phyloP scores from a whole-genome alignment of 768 basidiomycete genomes.

The Collybia mongolica region DNA sequence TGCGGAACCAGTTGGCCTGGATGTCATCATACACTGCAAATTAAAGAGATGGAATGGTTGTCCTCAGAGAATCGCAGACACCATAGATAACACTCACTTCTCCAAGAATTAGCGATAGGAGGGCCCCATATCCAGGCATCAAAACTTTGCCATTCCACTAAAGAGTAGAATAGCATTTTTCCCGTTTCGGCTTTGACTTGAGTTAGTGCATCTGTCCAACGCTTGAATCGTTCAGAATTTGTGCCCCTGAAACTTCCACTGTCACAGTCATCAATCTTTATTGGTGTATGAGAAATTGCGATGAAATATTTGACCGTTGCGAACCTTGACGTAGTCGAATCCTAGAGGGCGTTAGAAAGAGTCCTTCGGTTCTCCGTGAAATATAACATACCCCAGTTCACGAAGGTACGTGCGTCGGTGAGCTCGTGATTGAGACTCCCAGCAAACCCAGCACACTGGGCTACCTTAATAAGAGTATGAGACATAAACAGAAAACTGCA shows the following conservation, averaged over 20 bases:
- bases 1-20: slow-evolving; percentile 19
- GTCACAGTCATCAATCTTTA: slow-evolving; percentile 19
- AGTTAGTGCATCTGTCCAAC: slow-evolving; percentile 22
- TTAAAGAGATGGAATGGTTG: background rate
- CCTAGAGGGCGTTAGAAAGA: slow-evolving; percentile 5
- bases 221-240: slow-evolving; percentile 20
- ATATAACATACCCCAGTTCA: slow-evolving; percentile 17
- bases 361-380: too few relatives aligned
- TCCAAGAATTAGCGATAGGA: slow-evolving; percentile 21
- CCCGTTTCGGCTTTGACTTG: slow-evolving; percentile 22
- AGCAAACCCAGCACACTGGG: slow-evolving; percentile 21
- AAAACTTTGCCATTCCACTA: slow-evolving; percentile 26
- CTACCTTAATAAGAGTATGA: background rate
- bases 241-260: slow-evolving; percentile 16
- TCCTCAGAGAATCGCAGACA: background rate
- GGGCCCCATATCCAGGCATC: slow-evolving; percentile 25
- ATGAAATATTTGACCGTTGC: too few relatives aligned
- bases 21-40: slow-evolving; percentile 21
- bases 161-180: slow-evolving; percentile 22
- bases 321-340: slow-evolving; percentile 23
- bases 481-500: background rate
- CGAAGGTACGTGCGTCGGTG: slow-evolving; percentile 23
- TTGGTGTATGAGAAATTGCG: background rate
- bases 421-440: slow-evolving; percentile 24
- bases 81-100: slow-evolving; percentile 12